Percentiles rank a stretch among this genome's conserved stretches.
These are phyloP conservation scores for Calamus simplicifolius DNA, from an alignment of 176 grass and related monocot species.

Conservation along the genomic window DNA sequence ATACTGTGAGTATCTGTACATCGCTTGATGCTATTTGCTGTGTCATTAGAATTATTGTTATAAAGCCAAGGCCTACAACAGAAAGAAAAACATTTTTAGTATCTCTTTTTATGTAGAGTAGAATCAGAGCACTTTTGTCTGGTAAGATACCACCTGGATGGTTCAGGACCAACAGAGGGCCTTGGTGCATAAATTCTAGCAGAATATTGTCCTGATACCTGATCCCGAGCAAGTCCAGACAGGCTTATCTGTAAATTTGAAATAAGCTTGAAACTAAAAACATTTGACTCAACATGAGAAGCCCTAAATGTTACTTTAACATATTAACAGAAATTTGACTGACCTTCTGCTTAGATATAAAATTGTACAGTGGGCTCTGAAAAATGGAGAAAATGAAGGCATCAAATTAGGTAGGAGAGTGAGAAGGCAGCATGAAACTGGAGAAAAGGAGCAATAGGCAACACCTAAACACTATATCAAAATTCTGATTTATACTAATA, in stretches of 20 bases:
- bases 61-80: constrained; percentile 20
- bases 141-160: constrained; percentile 38
- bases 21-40: constrained; percentile 18
- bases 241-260: constrained; percentile 52
- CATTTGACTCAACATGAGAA: not conserved
- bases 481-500: too few relatives aligned
- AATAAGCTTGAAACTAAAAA: not conserved
- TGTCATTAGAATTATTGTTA: not conserved
- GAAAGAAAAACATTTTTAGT: constrained; percentile 22
- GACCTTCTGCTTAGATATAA: constrained; percentile 71
- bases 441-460: not conserved
- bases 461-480: too few relatives aligned
- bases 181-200: constrained; percentile 29
- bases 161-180: constrained; percentile 28
- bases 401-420: not conserved
- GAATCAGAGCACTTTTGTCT: too few relatives aligned
- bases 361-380: constrained; percentile 87
- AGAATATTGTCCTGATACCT: constrained; percentile 77
- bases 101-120: not conserved
- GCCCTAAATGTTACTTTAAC: not conserved
- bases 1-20: constrained; percentile 4
- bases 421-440: not conserved
- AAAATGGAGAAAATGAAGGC: constrained; percentile 25
- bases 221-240: constrained; percentile 41
- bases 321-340: constrained; percentile 3